Evolutionary conservation across 495 filamentous ascomycete genomes (phyloP), one percentile per base, ranked within the genome.

Genomic region (Penicillium canariense): DNA sequence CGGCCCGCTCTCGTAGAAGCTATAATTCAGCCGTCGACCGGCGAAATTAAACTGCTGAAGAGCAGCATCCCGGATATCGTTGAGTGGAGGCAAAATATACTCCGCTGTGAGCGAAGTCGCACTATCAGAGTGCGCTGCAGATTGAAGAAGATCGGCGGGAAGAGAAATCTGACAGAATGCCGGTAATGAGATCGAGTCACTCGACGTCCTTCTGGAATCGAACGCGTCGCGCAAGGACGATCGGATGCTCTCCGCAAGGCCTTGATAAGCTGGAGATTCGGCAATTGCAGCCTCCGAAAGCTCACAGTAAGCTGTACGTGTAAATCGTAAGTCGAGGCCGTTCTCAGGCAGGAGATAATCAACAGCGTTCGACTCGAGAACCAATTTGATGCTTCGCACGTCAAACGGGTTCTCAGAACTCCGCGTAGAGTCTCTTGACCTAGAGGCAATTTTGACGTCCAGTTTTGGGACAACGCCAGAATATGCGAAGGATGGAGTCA

Each of bases 271-370:
- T 14, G 48, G 17, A 22, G 53, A 44, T 10, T 50, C 47, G 14
- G 39, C 15, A 25, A 49, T n/a, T 9, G 35, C 28, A 2, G 50
- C 56, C 0, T 36, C 23, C 6, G 63, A 56, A 22, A 74, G 35
- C 6, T 76, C 62, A 1, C 50, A 59, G 43, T 64, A 68, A 17
- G 70, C 22, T 14, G 59, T 73, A 25, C 71, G 66, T 5, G 70
- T 73, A 45, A 77, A 77, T 4, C 73, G 73, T 25, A 77, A 58
- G 51, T 77, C 75, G 26, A 69, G 47, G 2, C 67, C 55, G 31
- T 61, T 68, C 54, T 77, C 75, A 3, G 75, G 75, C 11, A 77
- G 63, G 10, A 77, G 61, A 50, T 74, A 76, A 43, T 77, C 73
- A 11, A 76, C 63, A 31, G 59, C 68, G 40, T 52, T 73, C 22